A percentile compares a stretch with the other conserved stretches of the same genome.
These are phyloP conservation scores for Penstemon davidsonii DNA, from an alignment of 257 asterid species.

Conservation along the genomic window DNA sequence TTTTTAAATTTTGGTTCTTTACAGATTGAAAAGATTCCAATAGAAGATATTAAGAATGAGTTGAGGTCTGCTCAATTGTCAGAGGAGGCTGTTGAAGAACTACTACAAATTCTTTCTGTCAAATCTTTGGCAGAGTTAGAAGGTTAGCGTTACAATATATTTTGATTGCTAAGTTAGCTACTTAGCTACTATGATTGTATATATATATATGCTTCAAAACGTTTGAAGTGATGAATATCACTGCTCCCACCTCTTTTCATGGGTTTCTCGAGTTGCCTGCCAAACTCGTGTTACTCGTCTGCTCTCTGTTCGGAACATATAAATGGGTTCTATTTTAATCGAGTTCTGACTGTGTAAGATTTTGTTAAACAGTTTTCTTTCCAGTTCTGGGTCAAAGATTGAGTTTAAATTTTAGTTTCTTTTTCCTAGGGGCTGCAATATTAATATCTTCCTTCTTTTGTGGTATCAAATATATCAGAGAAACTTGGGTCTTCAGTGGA, in stretches of 20 bases:
- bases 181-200: slow-evolving; percentile 16
- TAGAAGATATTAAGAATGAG: slow-evolving; percentile 85
- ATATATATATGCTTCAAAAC: neutral
- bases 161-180: slow-evolving; percentile 16
- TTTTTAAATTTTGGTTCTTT: slow-evolving; percentile 13
- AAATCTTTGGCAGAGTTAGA: slow-evolving; percentile 83
- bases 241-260: neutral
- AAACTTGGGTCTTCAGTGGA: slow-evolving; percentile 80
- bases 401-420: slow-evolving; percentile 1
- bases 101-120: slow-evolving; percentile 72
- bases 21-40: slow-evolving; percentile 91
- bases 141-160: slow-evolving; percentile 44
- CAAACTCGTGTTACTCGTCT: neutral
- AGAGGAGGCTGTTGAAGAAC: slow-evolving; percentile 83
- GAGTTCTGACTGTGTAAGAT: neutral
- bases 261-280: neutral
- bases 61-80: slow-evolving; percentile 75
- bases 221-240: slow-evolving; percentile 9
- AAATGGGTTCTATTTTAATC: neutral
- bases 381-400: neutral
- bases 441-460: slow-evolving; percentile 11
- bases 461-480: slow-evolving; percentile 42
- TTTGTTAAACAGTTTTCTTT: slow-evolving; percentile 1
- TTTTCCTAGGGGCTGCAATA: neutral
- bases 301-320: neutral